Evolutionary conservation across 1,284 basidiomycete species (phyloP), one percentile per base, ranked within the genome.

Genomic region (Cryptococcus neoformans): DNA sequence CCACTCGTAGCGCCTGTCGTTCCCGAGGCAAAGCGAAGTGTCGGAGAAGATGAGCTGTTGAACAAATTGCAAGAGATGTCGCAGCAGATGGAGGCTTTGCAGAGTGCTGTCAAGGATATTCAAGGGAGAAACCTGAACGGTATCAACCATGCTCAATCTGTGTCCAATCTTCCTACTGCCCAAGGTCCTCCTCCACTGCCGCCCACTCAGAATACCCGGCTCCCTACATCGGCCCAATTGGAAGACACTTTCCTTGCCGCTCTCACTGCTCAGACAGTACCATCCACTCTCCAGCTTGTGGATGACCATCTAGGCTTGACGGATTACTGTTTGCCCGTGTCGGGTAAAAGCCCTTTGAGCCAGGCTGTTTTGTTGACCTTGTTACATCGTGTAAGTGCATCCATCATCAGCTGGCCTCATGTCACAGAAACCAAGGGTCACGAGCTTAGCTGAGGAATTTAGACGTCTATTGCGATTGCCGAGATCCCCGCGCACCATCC

Each of bases 311-410:
- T 51, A 16, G 16, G 41, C 21, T 44, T 58, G 35, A 65, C 64
- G 0, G 68, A 69, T 11, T 51, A 55, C 12, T 47, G 57, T 38
- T 56, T 73, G 6, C 67, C 68, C 8, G 36, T 28, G 3, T 58
- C 51, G 3, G 49, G 44, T 11, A 64, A 58, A 42, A 62, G 65
- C 17, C 62, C 63, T 2, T 52, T 75, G 16, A 66, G 62, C 11
- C 70, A 72, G 54, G 67, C 74, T 2, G 67, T 74, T 7, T 56
- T 8, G 2, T 56, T 75, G 17, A 70, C 74, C 9, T 59, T 75
- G 8, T 55, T 69, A 9, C 72, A 75, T 56, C 54, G 70, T 14
- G 66, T 74, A 39, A 65, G 67, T 64, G 16, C 44, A 9, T 11
- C 37, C 11, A 54, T 44, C 12, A 46, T 5, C 21, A 47, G 40